Evolutionary conservation across 306 rosid genomes (phyloP).

Genomic region (Trifolium fragiferum): DNA sequence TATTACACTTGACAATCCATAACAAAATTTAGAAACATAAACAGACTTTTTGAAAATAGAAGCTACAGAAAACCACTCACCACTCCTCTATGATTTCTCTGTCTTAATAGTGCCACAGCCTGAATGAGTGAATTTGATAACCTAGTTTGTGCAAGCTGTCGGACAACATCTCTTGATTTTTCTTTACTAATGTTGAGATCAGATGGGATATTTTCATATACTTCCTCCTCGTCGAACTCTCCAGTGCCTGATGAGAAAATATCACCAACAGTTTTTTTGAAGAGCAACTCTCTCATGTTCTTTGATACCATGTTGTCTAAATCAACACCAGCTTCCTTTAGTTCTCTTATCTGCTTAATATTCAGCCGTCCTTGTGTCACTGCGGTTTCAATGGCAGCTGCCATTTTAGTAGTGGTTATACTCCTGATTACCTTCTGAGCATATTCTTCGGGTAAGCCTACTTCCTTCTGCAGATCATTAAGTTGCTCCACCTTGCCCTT

Average conservation of each 20-base stretch:
- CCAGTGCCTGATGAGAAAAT: conserved; percentile 97
- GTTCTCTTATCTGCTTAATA: conserved; percentile 92
- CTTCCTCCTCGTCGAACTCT: conserved; percentile 93
- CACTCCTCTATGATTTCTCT: conserved; percentile 78
- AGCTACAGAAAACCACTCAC: conserved; percentile 47
- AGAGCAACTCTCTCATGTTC: conserved; percentile 81
- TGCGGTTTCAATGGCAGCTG: conserved; percentile 92
- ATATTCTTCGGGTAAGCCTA: conserved; percentile 82
- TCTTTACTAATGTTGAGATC: conserved; percentile 83
- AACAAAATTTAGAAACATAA: conserved; percentile 17
- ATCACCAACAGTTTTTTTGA: conserved; percentile 88
- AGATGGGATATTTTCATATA: conserved; percentile 77
- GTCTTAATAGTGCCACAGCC: conserved; percentile 85
- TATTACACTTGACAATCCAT: conserved; percentile 16
- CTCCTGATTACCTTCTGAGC: conserved; percentile 90
- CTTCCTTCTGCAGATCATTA: conserved; percentile 75
- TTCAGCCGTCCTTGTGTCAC: conserved; percentile 87
- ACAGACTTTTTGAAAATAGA: background rate
- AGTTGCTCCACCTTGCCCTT: conserved; percentile 90
- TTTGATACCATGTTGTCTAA: conserved; percentile 83
- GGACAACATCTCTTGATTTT: conserved; percentile 71
- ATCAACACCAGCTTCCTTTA: conserved; percentile 79
- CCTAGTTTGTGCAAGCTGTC: conserved; percentile 73
- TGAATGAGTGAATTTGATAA: conserved; percentile 84
- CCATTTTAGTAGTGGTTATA: conserved; percentile 93